Percentiles rank a stretch among this genome's conserved stretches.
phyloP scores from a whole-genome alignment of 371 early-diverging fungal genomes.

The Rhizopus delemar region DNA sequence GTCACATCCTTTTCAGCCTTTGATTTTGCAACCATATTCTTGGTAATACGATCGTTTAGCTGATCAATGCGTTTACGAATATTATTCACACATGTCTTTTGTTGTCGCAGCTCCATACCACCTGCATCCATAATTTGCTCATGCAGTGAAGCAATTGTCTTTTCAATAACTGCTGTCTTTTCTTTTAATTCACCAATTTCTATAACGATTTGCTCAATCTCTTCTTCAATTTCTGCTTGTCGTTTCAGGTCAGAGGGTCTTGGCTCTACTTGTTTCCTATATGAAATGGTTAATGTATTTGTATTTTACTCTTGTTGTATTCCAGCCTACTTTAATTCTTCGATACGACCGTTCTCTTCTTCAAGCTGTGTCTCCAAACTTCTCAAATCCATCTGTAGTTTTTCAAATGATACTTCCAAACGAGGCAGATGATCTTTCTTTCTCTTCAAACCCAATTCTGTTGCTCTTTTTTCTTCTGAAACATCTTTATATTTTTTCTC shows the following conservation, averaged over 20 bases:
- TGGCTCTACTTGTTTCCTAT: conserved; percentile 44
- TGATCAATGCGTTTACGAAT: conserved; percentile 76
- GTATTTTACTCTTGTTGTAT: neutral
- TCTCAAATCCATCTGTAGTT: conserved; percentile 75
- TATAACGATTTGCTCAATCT: conserved; percentile 43
- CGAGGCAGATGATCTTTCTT: conserved; percentile 63
- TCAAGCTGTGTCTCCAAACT: conserved; percentile 63
- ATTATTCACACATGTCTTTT: conserved; percentile 85
- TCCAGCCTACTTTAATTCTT: conserved; percentile 49
- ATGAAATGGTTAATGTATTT: neutral
- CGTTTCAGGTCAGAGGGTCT: conserved; percentile 53
- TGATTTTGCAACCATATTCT: conserved; percentile 67
- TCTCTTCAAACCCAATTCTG: conserved; percentile 56
- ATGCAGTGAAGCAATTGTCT: conserved; percentile 73
- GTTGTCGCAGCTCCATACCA: conserved; percentile 81
- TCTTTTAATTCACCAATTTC: conserved; percentile 47
- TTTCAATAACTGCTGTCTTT: conserved; percentile 56
- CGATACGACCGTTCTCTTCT: conserved; percentile 61
- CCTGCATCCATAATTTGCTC: conserved; percentile 89
- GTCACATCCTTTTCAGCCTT: conserved; percentile 76
- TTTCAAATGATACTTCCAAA: conserved; percentile 67
- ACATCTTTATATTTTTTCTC: conserved; percentile 59
- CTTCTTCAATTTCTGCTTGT: conserved; percentile 35
- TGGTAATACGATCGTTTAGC: conserved; percentile 62
- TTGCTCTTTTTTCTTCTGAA: conserved; percentile 49